Evolutionary conservation across 345 rosid genomes (phyloP), one percentile per base, ranked within the genome.

Genomic region (Eutrema japonicum): DNA sequence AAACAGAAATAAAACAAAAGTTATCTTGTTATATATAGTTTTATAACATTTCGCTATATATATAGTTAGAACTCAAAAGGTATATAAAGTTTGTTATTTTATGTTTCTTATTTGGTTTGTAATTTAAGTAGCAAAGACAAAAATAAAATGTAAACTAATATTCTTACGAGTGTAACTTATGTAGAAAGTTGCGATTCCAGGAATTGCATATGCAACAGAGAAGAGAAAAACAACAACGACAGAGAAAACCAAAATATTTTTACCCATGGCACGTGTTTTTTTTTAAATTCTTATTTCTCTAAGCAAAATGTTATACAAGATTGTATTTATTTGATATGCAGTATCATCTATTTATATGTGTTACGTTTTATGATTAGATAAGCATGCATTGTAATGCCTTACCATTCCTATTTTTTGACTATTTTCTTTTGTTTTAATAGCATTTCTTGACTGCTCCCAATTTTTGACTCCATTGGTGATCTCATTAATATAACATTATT

Each of bases 161-260:
- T 41, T 37, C 51, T 64, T 41, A 70, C 66, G 54, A 49, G 49
- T 70, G 66, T 33, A 70, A 62, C 50, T 73, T 53, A 63, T 60
- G 69, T 74, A 74, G 60, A 74, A 74, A 56, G 78, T 74, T 66
- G 60, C 78, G 32, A 66, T 66, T 29, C 78, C 78, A 10, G 78
- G 66, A 66, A 27, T 49, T 56, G 72, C 72, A 66, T 66, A 22
- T 66, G 78, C 33, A 48, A 38, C 4, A 40, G 59, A 57, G 36
- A 74, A 48, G 36, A 74, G 59, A 45, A 48, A 74, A 66, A 48
- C 43, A 38, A 40, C 14, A 66, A 57, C 58, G n/a, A 32, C n/a
- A 30, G 66, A 57, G 62, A 63, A 62, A 22, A 41, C 30, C 26
- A 72, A 5, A 41, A 72, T 40, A 18, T 11, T 41, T 41, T 12